Conservation (phyloP, 345 rosid genomes). For the Fremontodendron californicum region DNA sequence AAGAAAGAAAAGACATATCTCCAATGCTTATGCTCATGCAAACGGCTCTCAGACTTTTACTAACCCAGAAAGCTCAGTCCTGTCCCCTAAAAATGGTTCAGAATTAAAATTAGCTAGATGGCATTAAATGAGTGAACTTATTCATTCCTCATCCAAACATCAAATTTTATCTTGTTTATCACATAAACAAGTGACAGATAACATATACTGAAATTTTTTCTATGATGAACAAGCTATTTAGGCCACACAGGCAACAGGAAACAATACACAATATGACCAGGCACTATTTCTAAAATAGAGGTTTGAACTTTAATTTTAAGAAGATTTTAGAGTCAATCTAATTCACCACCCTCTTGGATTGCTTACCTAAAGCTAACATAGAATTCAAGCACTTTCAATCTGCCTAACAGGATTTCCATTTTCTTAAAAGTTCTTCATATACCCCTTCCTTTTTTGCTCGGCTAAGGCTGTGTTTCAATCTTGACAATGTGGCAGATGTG, state of each 20-base stretch:
- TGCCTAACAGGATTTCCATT: slow-evolving; percentile 31
- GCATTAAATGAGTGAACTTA: background rate
- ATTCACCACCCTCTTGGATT: background rate
- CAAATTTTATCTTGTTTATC: background rate
- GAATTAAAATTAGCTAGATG: background rate
- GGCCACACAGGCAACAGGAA: background rate
- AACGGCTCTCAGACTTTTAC: background rate
- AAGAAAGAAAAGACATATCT: background rate
- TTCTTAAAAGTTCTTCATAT: slow-evolving; percentile 43
- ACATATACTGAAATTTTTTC: background rate
- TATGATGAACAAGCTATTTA: background rate
- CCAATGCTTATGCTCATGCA: background rate
- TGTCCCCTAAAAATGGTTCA: background rate
- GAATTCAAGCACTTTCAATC: slow-evolving; percentile 1
- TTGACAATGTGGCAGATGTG: slow-evolving; percentile 35
- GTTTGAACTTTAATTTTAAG: background rate
- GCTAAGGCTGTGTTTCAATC: slow-evolving; percentile 40
- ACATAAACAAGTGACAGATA: background rate
- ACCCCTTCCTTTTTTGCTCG: slow-evolving; percentile 30
- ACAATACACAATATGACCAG: background rate
- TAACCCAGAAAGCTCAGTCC: background rate
- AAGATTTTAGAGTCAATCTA: background rate
- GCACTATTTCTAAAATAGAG: background rate
- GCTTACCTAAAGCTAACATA: background rate
- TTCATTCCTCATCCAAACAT: background rate